A percentile compares a stretch with the other conserved stretches of the same genome.
Evolutionary conservation across 2,329 filamentous ascomycete species (phyloP).

Genomic region (Curvularia hawaiiensis): DNA sequence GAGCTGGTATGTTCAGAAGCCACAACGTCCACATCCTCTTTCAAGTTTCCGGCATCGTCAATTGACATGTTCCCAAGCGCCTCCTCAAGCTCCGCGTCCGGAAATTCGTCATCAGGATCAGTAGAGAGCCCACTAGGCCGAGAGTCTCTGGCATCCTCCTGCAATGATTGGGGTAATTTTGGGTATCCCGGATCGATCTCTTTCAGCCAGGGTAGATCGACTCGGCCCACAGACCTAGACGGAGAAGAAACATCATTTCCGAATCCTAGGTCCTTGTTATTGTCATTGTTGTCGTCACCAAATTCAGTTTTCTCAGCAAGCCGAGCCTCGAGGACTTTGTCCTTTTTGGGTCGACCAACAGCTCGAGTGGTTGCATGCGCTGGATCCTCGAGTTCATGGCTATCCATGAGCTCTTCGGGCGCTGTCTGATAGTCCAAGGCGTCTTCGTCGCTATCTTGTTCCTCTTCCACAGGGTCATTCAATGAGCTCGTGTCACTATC

Average conservation of each 20-base stretch:
- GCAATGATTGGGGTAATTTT: slow-evolving; percentile 12
- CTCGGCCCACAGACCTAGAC: slow-evolving; percentile 27
- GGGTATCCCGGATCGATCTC: slow-evolving; percentile 25
- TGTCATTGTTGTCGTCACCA: background rate
- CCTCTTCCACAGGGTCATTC: slow-evolving; percentile 26
- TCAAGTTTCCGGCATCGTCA: slow-evolving; percentile 17
- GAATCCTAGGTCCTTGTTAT: background rate
- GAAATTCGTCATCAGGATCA: slow-evolving; percentile 23
- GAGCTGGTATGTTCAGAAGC: background rate
- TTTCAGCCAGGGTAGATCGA: slow-evolving; percentile 22
- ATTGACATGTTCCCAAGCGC: slow-evolving; percentile 24
- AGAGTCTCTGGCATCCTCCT: background rate
- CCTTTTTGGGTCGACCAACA: slow-evolving; percentile 4
- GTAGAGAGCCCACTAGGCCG: background rate
- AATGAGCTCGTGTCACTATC: slow-evolving; percentile 13
- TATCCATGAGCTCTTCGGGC: slow-evolving; percentile 34
- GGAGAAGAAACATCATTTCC: background rate
- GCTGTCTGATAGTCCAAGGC: slow-evolving; percentile 46
- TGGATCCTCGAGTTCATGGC: slow-evolving; percentile 28
- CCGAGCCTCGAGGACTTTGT: slow-evolving; percentile 1
- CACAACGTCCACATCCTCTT: slow-evolving; percentile 1
- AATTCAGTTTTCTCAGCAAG: background rate
- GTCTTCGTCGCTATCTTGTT: slow-evolving; percentile 23
- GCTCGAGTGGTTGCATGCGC: slow-evolving; percentile 12
- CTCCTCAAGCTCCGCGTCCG: slow-evolving; percentile 37